These are phyloP conservation scores for Mycena floridula DNA, from an alignment of 768 basidiomycete genomes.

Conservation along the genomic window DNA sequence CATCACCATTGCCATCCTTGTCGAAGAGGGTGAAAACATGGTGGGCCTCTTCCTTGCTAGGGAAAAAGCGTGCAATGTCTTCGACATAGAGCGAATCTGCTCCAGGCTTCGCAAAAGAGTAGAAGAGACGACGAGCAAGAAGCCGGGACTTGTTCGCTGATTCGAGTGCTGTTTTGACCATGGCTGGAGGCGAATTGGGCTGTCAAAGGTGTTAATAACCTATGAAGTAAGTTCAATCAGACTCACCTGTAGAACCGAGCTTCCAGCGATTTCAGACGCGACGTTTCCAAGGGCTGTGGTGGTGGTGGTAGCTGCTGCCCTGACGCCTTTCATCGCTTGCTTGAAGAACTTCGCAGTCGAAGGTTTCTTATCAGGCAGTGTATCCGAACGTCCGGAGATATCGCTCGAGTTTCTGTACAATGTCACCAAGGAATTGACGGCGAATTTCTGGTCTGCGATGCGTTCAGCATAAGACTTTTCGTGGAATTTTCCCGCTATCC, in stretches of 20 bases:
- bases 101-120: slow-evolving; percentile 68
- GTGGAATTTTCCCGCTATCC: slow-evolving; percentile 80
- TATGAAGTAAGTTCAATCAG: not conserved
- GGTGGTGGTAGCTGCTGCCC: slow-evolving; percentile 70
- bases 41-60: slow-evolving; percentile 57
- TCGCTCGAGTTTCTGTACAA: slow-evolving; percentile 79
- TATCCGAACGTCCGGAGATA: slow-evolving; percentile 61
- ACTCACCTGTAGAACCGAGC: not conserved
- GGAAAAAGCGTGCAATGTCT: slow-evolving; percentile 72
- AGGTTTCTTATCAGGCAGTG: slow-evolving; percentile 34
- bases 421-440: slow-evolving; percentile 60
- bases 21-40: slow-evolving; percentile 67
- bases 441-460: slow-evolving; percentile 77
- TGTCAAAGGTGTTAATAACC: slow-evolving; percentile 48
- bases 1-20: slow-evolving; percentile 68
- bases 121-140: slow-evolving; percentile 80
- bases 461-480: slow-evolving; percentile 73
- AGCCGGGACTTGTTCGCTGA: slow-evolving; percentile 76
- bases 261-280: slow-evolving; percentile 28
- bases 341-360: slow-evolving; percentile 55
- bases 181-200: slow-evolving; percentile 79
- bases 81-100: slow-evolving; percentile 52
- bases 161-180: slow-evolving; percentile 73
- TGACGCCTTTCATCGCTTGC: slow-evolving; percentile 65
- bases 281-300: slow-evolving; percentile 65